Evolutionary conservation across 495 filamentous ascomycete genomes (phyloP).

Genomic region (Tuber aestivum): DNA sequence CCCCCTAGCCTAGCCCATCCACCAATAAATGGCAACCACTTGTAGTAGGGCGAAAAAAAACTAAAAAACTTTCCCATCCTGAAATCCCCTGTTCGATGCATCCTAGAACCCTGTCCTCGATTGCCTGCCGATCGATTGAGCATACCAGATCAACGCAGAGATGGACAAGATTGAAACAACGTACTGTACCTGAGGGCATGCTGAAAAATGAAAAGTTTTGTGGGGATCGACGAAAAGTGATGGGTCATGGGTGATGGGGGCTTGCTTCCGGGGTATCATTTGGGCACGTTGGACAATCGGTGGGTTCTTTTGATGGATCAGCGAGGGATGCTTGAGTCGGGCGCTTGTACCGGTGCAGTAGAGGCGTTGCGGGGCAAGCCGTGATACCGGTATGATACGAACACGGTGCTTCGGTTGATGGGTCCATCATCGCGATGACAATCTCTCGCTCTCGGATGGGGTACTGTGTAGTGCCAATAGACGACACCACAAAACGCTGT

Average conservation of each 20-base stretch:
- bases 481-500: background rate
- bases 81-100: background rate
- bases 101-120: conserved; percentile 3
- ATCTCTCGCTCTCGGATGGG: background rate
- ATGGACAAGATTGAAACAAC: background rate
- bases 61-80: conserved; percentile 2
- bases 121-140: background rate
- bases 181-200: background rate
- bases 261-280: background rate
- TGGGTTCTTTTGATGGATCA: background rate
- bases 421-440: background rate
- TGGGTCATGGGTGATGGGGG: background rate
- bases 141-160: background rate
- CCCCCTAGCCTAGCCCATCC: background rate
- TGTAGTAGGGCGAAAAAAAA: background rate
- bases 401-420: background rate
- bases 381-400: background rate
- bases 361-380: background rate
- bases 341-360: background rate
- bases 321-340: background rate
- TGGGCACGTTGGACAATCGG: background rate
- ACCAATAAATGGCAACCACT: background rate
- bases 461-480: background rate
- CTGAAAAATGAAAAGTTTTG: background rate
- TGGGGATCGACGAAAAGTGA: background rate